A percentile compares a stretch with the other conserved stretches of the same genome.
Conservation (phyloP, 164 flowering plant species). For the Sedum album region DNA sequence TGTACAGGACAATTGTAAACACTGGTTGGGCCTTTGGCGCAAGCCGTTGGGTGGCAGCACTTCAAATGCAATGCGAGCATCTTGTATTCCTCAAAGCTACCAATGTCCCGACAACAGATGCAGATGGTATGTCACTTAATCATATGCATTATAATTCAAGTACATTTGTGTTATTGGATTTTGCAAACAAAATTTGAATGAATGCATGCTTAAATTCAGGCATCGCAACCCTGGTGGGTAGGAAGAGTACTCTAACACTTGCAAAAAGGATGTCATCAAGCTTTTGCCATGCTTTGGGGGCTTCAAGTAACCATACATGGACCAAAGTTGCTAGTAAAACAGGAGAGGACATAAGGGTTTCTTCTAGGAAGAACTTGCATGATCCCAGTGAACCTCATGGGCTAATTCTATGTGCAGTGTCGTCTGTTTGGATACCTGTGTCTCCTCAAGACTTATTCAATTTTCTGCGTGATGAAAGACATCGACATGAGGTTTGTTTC, state of each 20-base stretch:
- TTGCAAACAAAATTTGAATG: no score
- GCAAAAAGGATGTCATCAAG: conserved; percentile 84
- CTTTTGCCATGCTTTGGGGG: conserved; percentile 67
- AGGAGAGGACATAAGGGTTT: conserved; percentile 72
- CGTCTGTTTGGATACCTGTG: conserved; percentile 84
- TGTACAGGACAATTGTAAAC: conserved; percentile 69
- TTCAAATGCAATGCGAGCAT: conserved; percentile 85
- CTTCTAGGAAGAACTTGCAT: conserved; percentile 76
- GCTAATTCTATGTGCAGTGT: conserved; percentile 70
- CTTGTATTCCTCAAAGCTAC: conserved; percentile 95
- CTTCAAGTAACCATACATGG: conserved; percentile 89
- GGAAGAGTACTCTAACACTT: conserved; percentile 77
- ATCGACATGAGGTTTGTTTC: conserved; percentile 51
- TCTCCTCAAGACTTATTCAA: conserved; percentile 61
- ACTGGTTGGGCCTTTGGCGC: conserved; percentile 96
- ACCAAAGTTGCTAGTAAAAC: conserved; percentile 58
- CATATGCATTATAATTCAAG: background rate
- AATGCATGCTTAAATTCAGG: conserved; percentile 32
- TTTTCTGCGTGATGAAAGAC: conserved; percentile 72
- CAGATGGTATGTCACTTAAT: conserved; percentile 46
- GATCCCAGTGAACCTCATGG: conserved; percentile 89
- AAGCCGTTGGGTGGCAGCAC: conserved; percentile 77
- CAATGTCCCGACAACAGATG: conserved; percentile 90
- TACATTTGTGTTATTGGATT: background rate
- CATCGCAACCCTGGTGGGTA: conserved; percentile 77